These are phyloP conservation scores for Hibiscus trionum DNA, from an alignment of 345 rosid species.

Conservation along the genomic window DNA sequence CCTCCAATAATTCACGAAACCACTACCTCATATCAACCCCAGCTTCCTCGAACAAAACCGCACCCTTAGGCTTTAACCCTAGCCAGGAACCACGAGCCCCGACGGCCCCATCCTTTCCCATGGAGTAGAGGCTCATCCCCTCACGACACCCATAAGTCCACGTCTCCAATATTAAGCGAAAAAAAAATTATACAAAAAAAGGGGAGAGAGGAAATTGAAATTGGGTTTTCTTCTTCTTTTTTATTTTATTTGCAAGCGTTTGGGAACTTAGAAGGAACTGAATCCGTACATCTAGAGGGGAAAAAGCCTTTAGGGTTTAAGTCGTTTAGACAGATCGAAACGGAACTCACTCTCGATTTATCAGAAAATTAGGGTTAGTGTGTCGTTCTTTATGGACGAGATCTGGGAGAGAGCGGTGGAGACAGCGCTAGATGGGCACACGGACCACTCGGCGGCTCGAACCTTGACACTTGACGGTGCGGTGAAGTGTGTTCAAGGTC, in stretches of 20 bases:
- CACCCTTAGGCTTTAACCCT: slow-evolving; percentile 9
- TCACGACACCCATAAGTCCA: neutral
- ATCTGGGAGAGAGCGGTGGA: slow-evolving; percentile 77
- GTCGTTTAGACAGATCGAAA: neutral
- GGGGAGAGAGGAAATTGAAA: neutral
- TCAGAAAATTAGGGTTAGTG: slow-evolving; percentile 5
- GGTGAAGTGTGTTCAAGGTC: slow-evolving; percentile 61
- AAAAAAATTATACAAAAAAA: neutral
- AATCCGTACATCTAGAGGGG: slow-evolving; percentile 7
- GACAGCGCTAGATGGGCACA: slow-evolving; percentile 53
- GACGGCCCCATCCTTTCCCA: neutral
- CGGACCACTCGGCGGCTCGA: slow-evolving; percentile 34
- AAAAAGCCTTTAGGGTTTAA: slow-evolving; percentile 7
- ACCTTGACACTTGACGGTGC: slow-evolving; percentile 67
- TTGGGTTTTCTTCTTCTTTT: neutral
- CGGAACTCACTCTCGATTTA: neutral
- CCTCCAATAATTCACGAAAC: no score
- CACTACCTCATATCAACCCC: no score
- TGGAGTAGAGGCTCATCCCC: slow-evolving; percentile 16
- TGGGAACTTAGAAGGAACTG: neutral
- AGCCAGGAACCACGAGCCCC: slow-evolving; percentile 12
- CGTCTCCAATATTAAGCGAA: slow-evolving; percentile 19
- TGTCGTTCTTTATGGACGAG: slow-evolving; percentile 51
- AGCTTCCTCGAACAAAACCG: neutral
- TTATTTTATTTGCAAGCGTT: neutral